A percentile compares a stretch with the other conserved stretches of the same genome.
phyloP scores from a whole-genome alignment of 192 early-diverging fungal genomes.

The Funneliformis mosseae region DNA sequence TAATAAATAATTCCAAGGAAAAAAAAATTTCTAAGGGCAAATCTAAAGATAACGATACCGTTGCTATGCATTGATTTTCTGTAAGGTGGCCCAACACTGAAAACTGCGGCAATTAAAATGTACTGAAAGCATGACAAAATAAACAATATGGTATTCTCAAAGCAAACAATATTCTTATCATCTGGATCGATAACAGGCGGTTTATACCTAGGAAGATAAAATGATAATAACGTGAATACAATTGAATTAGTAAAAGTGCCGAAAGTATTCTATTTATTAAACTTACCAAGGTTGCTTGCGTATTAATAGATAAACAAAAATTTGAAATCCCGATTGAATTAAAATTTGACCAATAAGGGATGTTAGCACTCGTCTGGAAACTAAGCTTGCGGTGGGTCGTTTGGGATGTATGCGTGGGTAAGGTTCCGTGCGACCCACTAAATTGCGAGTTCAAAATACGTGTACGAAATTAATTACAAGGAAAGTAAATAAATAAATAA shows the following conservation, averaged over 20 bases:
- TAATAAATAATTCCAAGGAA: not conserved
- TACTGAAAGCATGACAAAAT: slow-evolving; percentile 93
- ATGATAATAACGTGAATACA: not conserved
- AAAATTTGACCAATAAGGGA: slow-evolving; percentile 88
- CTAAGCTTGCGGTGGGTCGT: slow-evolving; percentile 87
- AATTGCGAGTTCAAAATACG: not conserved
- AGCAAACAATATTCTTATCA: slow-evolving; percentile 71
- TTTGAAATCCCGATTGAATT: slow-evolving; percentile 82
- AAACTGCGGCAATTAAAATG: slow-evolving; percentile 84
- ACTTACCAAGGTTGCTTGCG: slow-evolving; percentile 75
- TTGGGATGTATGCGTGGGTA: slow-evolving; percentile 72
- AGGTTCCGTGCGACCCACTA: slow-evolving; percentile 90
- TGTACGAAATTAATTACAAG: not conserved
- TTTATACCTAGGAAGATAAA: slow-evolving; percentile 43
- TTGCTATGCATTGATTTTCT: slow-evolving; percentile 88
- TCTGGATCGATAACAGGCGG: slow-evolving; percentile 63
- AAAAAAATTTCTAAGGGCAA: not conserved
- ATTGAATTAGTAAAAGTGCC: not conserved
- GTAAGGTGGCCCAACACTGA: slow-evolving; percentile 96
- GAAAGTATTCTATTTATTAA: slow-evolving; percentile 21
- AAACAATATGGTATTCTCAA: slow-evolving; percentile 93
- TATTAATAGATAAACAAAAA: slow-evolving; percentile 69
- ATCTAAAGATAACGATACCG: slow-evolving; percentile 47
- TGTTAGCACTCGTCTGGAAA: slow-evolving; percentile 88
- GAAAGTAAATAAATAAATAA: not conserved